Evolutionary conservation across 2,329 filamentous ascomycete genomes (phyloP).

Genomic region (Trichoderma endophyticum): DNA sequence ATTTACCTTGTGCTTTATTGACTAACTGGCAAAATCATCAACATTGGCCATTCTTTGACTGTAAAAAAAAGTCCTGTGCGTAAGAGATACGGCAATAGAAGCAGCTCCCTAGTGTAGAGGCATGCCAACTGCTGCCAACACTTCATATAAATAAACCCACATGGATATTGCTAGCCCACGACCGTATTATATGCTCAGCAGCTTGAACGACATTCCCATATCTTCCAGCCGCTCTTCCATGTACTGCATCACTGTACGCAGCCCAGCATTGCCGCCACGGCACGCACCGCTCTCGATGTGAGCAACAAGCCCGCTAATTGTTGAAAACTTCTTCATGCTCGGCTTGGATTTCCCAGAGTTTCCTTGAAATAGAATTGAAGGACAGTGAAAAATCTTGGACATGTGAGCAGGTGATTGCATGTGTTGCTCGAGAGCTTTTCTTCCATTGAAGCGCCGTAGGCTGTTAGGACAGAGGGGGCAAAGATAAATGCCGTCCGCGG

Average conservation of each 20-base stretch:
- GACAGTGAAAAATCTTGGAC: slow-evolving; percentile 6
- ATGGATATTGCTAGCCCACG: background rate
- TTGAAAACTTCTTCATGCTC: slow-evolving; percentile 11
- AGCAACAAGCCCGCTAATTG: slow-evolving; percentile 18
- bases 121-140: background rate
- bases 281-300: slow-evolving; percentile 21
- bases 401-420: background rate
- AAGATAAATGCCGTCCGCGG: background rate
- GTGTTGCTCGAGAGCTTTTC: background rate
- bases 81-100: background rate
- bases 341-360: background rate
- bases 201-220: background rate
- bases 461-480: background rate
- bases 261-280: background rate
- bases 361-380: background rate
- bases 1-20: background rate
- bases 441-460: background rate
- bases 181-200: background rate
- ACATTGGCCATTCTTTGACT: background rate
- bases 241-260: background rate
- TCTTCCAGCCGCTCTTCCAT: slow-evolving; percentile 3
- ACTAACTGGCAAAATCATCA: background rate
- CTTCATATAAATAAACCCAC: background rate
- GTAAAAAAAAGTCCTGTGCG: background rate
- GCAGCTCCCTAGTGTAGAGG: background rate